These are phyloP conservation scores for Lentinula novae-zelandiae DNA, from an alignment of 1,284 basidiomycete species.

Conservation along the genomic window DNA sequence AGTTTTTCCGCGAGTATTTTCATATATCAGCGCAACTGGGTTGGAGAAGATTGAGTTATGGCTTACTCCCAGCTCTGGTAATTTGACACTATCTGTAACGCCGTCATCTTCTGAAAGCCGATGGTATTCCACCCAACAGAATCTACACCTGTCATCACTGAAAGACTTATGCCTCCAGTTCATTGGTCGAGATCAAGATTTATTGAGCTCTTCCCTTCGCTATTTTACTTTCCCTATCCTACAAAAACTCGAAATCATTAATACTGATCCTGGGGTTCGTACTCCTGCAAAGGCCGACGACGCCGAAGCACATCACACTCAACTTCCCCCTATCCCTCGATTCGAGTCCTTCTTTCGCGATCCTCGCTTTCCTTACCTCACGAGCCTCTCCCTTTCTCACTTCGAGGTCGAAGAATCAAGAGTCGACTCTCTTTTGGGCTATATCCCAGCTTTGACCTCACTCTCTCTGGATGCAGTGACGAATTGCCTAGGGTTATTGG, in stretches of 20 bases:
- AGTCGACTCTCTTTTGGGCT: slow-evolving; percentile 30
- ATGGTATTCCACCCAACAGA: slow-evolving; percentile 16
- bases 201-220: slow-evolving; percentile 32
- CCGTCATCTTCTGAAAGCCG: background rate
- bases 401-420: slow-evolving; percentile 26
- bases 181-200: slow-evolving; percentile 30
- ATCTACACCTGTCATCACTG: slow-evolving; percentile 28
- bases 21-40: slow-evolving; percentile 28
- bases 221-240: slow-evolving; percentile 40
- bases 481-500: slow-evolving; percentile 24
- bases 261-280: slow-evolving; percentile 17
- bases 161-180: slow-evolving; percentile 40
- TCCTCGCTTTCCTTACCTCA: slow-evolving; percentile 33
- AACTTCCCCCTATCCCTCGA: slow-evolving; percentile 25
- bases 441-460: slow-evolving; percentile 33
- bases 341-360: slow-evolving; percentile 39
- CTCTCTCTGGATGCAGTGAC: slow-evolving; percentile 32
- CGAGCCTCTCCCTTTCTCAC: slow-evolving; percentile 31
- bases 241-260: slow-evolving; percentile 37
- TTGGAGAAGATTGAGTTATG: slow-evolving; percentile 35
- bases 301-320: background rate
- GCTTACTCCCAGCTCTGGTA: slow-evolving; percentile 17
- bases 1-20: slow-evolving; percentile 32
- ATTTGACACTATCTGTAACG: background rate
- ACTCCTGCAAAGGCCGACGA: background rate